Evolutionary conservation across 2,329 filamentous ascomycete species (phyloP).

Genomic region (Clarireedia monteithiana): DNA sequence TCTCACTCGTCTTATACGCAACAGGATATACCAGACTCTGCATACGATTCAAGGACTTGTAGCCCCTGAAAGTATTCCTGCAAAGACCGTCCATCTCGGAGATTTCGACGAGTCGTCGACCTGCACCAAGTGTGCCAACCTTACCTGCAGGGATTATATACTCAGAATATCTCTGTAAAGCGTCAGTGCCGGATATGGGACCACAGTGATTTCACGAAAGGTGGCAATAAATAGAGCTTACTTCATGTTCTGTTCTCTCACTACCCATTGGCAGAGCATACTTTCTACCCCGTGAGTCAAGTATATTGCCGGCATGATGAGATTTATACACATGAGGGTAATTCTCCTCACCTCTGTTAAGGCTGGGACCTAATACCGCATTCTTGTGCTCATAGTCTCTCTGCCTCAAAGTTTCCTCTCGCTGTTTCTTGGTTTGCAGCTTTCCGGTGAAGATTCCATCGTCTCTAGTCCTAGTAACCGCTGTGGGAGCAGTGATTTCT

Average conservation of each 20-base stretch:
- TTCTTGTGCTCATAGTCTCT: constrained; percentile 81
- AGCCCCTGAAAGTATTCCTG: constrained; percentile 84
- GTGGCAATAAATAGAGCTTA: constrained; percentile 13
- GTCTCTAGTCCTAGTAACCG: constrained; percentile 29
- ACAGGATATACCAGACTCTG: constrained; percentile 94
- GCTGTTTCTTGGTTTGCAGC: constrained; percentile 67
- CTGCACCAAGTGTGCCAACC: constrained; percentile 64
- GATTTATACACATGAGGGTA: constrained; percentile 93
- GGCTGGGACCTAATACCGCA: constrained; percentile 60
- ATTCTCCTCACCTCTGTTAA: constrained; percentile 60
- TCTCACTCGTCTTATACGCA: constrained; percentile 91
- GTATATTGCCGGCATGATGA: constrained; percentile 76
- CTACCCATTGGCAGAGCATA: constrained; percentile 76
- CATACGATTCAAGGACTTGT: constrained; percentile 93
- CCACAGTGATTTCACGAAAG: background rate
- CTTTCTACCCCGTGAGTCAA: constrained; percentile 71
- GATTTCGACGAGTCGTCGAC: constrained; percentile 72
- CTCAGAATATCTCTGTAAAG: constrained; percentile 74
- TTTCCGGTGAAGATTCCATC: constrained; percentile 40
- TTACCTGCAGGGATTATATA: constrained; percentile 76
- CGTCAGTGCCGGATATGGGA: constrained; percentile 6
- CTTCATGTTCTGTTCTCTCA: constrained; percentile 55
- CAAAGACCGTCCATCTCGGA: constrained; percentile 83
- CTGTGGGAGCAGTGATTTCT: constrained; percentile 49
- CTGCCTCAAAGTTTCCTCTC: constrained; percentile 68